Evolutionary conservation across 169 alveolate genomes (phyloP).

Genomic region (Eimeria acervulina): DNA sequence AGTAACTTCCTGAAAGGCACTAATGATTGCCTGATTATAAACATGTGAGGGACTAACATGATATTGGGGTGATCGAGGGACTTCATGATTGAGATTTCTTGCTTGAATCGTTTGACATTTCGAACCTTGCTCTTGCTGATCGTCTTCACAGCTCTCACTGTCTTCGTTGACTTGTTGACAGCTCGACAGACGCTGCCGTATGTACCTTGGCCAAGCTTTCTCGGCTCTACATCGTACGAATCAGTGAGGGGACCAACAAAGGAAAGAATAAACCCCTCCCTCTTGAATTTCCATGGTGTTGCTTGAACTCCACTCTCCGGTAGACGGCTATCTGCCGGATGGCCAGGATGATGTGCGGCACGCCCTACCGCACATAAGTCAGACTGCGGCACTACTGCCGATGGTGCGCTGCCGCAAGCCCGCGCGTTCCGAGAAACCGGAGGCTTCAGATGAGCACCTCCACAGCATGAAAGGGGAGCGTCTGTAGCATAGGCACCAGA

Average conservation of each 20-base stretch:
- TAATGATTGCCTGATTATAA: background rate
- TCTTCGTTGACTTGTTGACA: slow-evolving; percentile 83
- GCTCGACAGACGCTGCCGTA: slow-evolving; percentile 86
- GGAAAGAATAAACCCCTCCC: slow-evolving; percentile 83
- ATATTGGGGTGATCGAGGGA: slow-evolving; percentile 86
- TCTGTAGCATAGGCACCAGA: background rate
- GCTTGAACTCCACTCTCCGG: slow-evolving; percentile 10
- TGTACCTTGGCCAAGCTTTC: slow-evolving; percentile 85
- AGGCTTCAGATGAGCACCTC: slow-evolving; percentile 46
- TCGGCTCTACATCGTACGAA: slow-evolving; percentile 82
- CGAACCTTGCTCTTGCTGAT: slow-evolving; percentile 90
- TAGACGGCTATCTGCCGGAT: slow-evolving; percentile 9
- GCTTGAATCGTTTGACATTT: slow-evolving; percentile 90
- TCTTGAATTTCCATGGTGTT: slow-evolving; percentile 65
- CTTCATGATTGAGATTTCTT: slow-evolving; percentile 91
- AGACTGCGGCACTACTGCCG: slow-evolving; percentile 22
- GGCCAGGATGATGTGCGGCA: background rate
- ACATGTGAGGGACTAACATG: slow-evolving; percentile 65
- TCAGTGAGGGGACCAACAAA: slow-evolving; percentile 82
- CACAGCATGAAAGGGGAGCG: slow-evolving; percentile 69
- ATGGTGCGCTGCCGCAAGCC: slow-evolving; percentile 62
- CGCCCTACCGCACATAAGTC: slow-evolving; percentile 21
- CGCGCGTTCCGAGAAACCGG: slow-evolving; percentile 43
- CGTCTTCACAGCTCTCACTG: slow-evolving; percentile 90
- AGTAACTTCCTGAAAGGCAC: background rate